Base-by-base conservation (phyloP, 2,329 filamentous ascomycete genomes). In the Dothideomycetes sp. region DNA sequence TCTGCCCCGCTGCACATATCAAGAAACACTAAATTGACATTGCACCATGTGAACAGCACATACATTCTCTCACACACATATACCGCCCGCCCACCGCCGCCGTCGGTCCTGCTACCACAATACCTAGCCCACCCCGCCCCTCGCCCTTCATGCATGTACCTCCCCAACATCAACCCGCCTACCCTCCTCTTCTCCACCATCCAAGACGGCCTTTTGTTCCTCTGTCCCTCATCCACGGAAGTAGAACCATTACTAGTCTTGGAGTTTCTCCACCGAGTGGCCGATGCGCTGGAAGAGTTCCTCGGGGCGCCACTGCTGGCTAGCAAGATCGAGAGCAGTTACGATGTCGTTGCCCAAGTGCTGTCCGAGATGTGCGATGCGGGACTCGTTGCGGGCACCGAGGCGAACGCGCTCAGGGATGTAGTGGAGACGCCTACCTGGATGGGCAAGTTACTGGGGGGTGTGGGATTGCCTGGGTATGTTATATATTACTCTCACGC, bases 281-380 rank as follows among this genome's bases (percentile, higher is more conserved):
- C 94, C 55, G 91, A 98, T 69, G 81, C 84, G 10, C 74, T 98
- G 24, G 89, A 96, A 63, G 89, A 95, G 56, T 96, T 95, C 57
- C 71, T 98, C 5, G 88, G 89, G 43, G 79, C 85, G 34, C 91
- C 91, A 11, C 65, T 98, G 36, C 68, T 95, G 42, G 81, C 87
- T 15, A 75, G 74, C 56, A 94, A 91, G 66, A 81, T 98, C 48
- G 87, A 95, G 61, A 74, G 70, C 49, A 87, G 78, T 61, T 96
- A 96, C 63, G 85, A 96, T 75, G 81, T 96, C 19, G 83, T 93
- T 24, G 88, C 88, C 14, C 91, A 98, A 64, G 66, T 98, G 18
- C 70, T 96, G 43, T 85, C 80, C 45, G 91, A 98, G 64, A 94
- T 98, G 83, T 95, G 91, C 58, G 91, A 98, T 68, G 85, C 80